These are phyloP conservation scores for Posidonia australis DNA, from an alignment of 106 monocot genomes.

Conservation along the genomic window DNA sequence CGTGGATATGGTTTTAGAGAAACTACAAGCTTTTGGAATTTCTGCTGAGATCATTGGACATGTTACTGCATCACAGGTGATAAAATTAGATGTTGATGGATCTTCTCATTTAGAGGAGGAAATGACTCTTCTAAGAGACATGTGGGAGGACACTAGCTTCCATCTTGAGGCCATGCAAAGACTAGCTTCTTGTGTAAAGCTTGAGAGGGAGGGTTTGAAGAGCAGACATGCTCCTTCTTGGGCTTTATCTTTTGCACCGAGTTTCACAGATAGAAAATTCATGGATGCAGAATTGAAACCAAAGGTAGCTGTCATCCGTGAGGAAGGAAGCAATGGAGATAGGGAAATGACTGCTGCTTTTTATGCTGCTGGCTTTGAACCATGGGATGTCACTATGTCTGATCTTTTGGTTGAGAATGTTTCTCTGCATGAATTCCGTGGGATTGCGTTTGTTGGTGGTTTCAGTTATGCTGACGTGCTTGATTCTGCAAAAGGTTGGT, in stretches of 20 bases:
- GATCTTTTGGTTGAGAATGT: constrained; percentile 49
- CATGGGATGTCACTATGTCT: constrained; percentile 92
- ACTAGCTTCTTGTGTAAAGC: constrained; percentile 66
- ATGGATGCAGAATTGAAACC: constrained; percentile 38
- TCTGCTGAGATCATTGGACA: constrained; percentile 50
- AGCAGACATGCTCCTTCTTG: constrained; percentile 49
- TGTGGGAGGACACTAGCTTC: constrained; percentile 95
- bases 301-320: constrained; percentile 85
- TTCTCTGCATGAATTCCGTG: constrained; percentile 54
- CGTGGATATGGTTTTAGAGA: constrained; percentile 31
- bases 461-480: constrained; percentile 97
- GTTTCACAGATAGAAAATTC: constrained; percentile 42
- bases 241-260: constrained; percentile 61
- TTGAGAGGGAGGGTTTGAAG: constrained; percentile 74
- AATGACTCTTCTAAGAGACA: constrained; percentile 57
- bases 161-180: constrained; percentile 73
- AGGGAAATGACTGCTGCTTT: constrained; percentile 94
- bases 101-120: constrained; percentile 44
- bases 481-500: constrained; percentile 94
- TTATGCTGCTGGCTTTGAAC: constrained; percentile 83
- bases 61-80: constrained; percentile 34
- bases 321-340: constrained; percentile 97
- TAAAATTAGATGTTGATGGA: constrained; percentile 62
- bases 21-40: constrained; percentile 39
- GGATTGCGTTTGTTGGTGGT: constrained; percentile 92